Percentiles rank a stretch among this genome's conserved stretches.
Evolutionary conservation across 2,329 filamentous ascomycete genomes (phyloP).

Genomic region (Botrytis aclada): DNA sequence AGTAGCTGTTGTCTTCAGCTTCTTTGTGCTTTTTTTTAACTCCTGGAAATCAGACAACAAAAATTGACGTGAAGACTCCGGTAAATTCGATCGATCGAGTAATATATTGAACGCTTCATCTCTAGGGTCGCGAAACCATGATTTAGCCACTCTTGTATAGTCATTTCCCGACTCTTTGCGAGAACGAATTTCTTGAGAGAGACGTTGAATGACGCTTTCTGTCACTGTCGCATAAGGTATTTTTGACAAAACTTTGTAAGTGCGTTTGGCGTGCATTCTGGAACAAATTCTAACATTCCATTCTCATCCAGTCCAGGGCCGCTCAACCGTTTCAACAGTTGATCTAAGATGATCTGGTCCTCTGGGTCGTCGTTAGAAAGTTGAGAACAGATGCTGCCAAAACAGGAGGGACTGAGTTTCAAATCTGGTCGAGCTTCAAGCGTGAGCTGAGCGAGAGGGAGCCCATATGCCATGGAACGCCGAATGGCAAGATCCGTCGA

Average conservation of each 20-base stretch:
- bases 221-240: background rate
- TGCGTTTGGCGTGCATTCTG: accelerated
- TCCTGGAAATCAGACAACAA: background rate
- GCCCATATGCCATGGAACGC: accelerated
- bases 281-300: background rate
- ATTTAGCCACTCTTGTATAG: accelerated
- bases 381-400: background rate
- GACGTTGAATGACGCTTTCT: background rate
- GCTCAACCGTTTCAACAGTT: background rate
- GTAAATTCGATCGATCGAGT: background rate
- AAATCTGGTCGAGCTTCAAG: background rate
- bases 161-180: too few species aligned
- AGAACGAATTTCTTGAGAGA: background rate
- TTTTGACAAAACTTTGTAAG: background rate
- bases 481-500: background rate
- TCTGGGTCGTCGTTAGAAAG: accelerated
- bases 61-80: background rate
- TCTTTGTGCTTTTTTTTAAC: too few species aligned
- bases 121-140: background rate
- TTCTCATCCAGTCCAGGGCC: background rate
- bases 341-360: background rate
- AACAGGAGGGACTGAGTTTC: too few species aligned
- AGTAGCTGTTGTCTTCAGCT: too few species aligned
- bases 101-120: background rate
- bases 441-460: background rate